phyloP scores from a whole-genome alignment of 2,329 filamentous ascomycete genomes.

The Knoxdaviesia proteae region DNA sequence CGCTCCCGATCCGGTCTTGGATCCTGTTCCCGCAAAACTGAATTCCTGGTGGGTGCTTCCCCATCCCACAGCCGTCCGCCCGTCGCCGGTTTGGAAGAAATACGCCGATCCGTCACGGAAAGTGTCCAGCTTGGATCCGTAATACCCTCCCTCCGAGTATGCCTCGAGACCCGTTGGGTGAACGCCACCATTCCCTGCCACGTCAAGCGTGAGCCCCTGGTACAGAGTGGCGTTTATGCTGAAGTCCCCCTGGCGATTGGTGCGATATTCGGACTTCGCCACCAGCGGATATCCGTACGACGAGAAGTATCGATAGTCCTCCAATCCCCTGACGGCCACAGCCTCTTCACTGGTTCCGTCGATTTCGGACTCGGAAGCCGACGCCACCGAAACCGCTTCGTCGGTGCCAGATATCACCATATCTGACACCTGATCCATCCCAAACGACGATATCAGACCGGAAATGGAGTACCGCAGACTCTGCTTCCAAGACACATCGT shows the following conservation, averaged over 20 bases:
- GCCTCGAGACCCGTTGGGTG: conserved; percentile 41
- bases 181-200: conserved; percentile 16
- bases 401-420: conserved; percentile 25
- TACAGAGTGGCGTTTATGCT: conserved; percentile 13
- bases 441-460: conserved; percentile 21
- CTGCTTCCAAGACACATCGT: conserved; percentile 33
- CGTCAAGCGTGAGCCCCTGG: conserved; percentile 18
- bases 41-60: not conserved
- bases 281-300: conserved; percentile 29
- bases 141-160: conserved; percentile 12
- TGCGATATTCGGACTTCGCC: conserved; percentile 3
- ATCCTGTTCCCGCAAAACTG: no score
- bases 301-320: conserved; percentile 8
- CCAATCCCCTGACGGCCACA: no score
- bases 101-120: conserved; percentile 34
- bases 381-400: conserved; percentile 8
- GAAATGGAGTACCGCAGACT: conserved; percentile 28
- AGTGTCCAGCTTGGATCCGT: conserved; percentile 20
- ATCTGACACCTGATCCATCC: conserved; percentile 17
- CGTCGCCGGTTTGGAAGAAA: conserved; percentile 24
- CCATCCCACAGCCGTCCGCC: conserved; percentile 9
- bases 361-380: no score
- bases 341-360: no score
- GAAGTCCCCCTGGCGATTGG: conserved; percentile 3
- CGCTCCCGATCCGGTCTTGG: not conserved